Evolutionary conservation across 345 rosid genomes (phyloP), one percentile per base, ranked within the genome.

Genomic region (Salix purpurea): DNA sequence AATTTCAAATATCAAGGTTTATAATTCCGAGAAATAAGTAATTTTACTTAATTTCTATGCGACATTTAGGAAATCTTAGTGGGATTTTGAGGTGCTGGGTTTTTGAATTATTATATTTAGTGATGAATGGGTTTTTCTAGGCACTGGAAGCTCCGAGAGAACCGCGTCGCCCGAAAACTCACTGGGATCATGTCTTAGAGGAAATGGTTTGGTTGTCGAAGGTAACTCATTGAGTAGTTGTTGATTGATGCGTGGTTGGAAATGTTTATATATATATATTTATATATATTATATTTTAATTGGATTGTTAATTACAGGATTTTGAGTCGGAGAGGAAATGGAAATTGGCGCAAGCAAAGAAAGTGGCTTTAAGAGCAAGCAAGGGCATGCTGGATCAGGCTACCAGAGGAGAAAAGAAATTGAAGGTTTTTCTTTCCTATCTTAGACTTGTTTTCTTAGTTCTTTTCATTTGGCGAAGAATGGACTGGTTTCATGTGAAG

Each of bases 201-300:
- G 99, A 96, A 88, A 96, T 96, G 99, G 82, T 73, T 82, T 96
- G 99, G 99, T 85, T 96, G 69, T 92, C 99, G 39, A 96, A 96
- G 98, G 99, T 96, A 82, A 79, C 26, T 61, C 62, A 58, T n/a
- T 58, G 24, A 58, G 26, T 58, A 9, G 79, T 9, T 75, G 26
- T 58, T 58, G 62, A 58, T n/a, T n/a, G 6, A 8, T 58, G 62
- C 62, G 23, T 58, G 26, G 26, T n/a, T 58, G 26, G 23, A 56
- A 56, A n/a, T 56, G 4, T 21, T 8, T 11, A 78, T 67, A 34
- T 34, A 34, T 36, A 5, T 36, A 5, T 36, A 34, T 34, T 5
- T 36, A 36, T 8, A 23, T 42, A 73, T 54, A 78, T 67, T 11
- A 44, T 62, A 30, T 88, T 72, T 83, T 85, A 67, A 89, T 48